Evolutionary conservation across 192 early-diverging fungal species (phyloP).

Genomic region (Chytriomyces sp.): DNA sequence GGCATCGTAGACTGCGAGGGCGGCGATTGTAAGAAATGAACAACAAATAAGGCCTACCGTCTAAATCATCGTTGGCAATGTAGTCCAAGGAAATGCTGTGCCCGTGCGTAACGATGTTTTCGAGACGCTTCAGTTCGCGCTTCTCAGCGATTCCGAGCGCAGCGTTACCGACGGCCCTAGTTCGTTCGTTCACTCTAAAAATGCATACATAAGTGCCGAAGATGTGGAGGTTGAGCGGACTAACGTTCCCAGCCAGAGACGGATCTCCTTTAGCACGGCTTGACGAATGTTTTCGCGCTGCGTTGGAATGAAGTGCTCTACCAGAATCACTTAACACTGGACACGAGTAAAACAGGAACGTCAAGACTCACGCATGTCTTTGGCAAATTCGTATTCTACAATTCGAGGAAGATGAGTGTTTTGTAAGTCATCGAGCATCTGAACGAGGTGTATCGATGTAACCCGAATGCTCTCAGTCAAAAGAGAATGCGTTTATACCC

Average conservation of each 20-base stretch:
- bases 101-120: conserved; percentile 14
- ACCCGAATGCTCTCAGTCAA: too few relatives aligned
- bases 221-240: neutral
- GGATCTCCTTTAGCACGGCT: conserved; percentile 83
- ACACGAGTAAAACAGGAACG: too few relatives aligned
- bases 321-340: neutral
- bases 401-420: conserved; percentile 69
- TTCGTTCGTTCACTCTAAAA: conserved; percentile 58
- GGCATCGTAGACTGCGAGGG: conserved; percentile 43
- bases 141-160: conserved; percentile 56
- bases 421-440: conserved; percentile 87
- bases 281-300: conserved; percentile 85
- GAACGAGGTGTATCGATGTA: neutral
- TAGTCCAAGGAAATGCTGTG: conserved; percentile 31
- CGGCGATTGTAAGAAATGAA: neutral
- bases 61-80: conserved; percentile 23
- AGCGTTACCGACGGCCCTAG: conserved; percentile 78
- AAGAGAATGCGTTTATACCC: conserved; percentile 47
- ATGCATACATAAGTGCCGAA: neutral
- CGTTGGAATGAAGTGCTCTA: conserved; percentile 85
- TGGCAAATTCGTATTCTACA: conserved; percentile 80
- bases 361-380: conserved; percentile 65
- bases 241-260: conserved; percentile 88
- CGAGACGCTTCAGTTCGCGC: conserved; percentile 5
- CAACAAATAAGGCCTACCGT: conserved; percentile 6